Evolutionary conservation across 306 rosid genomes (phyloP).

Genomic region (Biancaea sappan): DNA sequence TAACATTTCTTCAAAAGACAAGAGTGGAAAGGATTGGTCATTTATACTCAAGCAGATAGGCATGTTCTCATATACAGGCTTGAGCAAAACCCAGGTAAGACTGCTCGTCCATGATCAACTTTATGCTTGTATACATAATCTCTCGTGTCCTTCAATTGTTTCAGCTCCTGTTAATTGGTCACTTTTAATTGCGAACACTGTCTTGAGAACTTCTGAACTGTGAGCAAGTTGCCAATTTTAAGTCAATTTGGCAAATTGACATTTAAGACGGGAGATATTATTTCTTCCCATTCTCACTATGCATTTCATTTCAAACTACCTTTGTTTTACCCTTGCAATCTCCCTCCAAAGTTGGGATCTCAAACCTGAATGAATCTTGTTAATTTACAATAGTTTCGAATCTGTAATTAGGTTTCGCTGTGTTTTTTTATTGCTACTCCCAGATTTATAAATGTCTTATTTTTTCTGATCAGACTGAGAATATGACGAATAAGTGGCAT

Average conservation of each 20-base stretch:
- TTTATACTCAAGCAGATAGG: slow-evolving; percentile 93
- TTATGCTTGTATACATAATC: not conserved
- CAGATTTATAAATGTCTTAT: not conserved
- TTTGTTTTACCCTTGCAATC: not conserved
- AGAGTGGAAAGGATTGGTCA: slow-evolving; percentile 97
- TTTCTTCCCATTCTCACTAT: not conserved
- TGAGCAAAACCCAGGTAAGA: slow-evolving; percentile 77
- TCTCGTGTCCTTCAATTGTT: not conserved
- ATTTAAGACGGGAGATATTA: not conserved
- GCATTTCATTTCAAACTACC: not conserved
- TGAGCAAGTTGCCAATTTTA: not conserved
- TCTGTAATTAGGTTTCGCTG: slow-evolving; percentile 15
- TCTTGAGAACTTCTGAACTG: not conserved
- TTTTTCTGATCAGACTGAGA: slow-evolving; percentile 65
- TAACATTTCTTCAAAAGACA: slow-evolving; percentile 74
- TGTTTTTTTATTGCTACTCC: slow-evolving; percentile 20
- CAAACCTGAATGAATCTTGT: not conserved
- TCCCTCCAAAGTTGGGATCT: not conserved
- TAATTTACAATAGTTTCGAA: not conserved
- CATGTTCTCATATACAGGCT: slow-evolving; percentile 97
- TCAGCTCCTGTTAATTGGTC: not conserved
- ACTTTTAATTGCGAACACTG: not conserved
- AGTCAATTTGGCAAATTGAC: not conserved
- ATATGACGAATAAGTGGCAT: slow-evolving; percentile 94
- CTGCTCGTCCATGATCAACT: slow-evolving; percentile 22